Percentiles rank a stretch among this genome's conserved stretches.
These are phyloP conservation scores for Blastocladiella emersonii DNA, from an alignment of 371 early-diverging fungal species.

Conservation along the genomic window DNA sequence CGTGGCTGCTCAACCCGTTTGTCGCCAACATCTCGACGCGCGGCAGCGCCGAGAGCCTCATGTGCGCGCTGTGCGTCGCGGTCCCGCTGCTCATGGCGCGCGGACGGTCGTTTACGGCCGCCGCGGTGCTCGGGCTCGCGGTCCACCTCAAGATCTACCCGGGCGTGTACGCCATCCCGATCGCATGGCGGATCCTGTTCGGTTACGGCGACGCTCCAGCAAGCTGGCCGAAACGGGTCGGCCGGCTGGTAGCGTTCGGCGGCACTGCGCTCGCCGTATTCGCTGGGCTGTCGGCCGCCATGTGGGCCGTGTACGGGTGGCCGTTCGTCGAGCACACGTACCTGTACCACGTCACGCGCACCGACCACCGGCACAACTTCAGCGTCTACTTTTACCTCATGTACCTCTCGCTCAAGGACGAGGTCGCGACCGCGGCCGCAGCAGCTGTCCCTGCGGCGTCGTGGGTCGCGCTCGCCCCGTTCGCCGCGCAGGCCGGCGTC, in stretches of 20 bases:
- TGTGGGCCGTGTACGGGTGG: conserved; percentile 62
- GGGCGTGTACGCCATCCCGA: conserved; percentile 71
- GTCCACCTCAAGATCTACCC: conserved; percentile 97
- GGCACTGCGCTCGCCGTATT: conserved; percentile 53
- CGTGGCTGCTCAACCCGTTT: conserved; percentile 88
- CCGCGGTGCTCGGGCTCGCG: conserved; percentile 70
- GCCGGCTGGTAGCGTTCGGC: conserved; percentile 58
- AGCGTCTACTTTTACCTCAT: conserved; percentile 88
- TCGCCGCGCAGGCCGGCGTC: conserved; percentile 59
- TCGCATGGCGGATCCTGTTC: too few species aligned
- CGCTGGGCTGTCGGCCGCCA: conserved; percentile 42
- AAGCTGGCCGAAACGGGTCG: too few species aligned
- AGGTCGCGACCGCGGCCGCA: conserved; percentile 26
- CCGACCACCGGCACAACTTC: conserved; percentile 97
- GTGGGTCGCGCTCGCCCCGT: conserved; percentile 40
- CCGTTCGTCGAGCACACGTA: conserved; percentile 84
- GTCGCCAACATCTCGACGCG: conserved; percentile 90
- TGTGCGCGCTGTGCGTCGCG: conserved; percentile 60
- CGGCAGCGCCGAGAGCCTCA: conserved; percentile 81
- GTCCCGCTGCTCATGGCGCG: conserved; percentile 51
- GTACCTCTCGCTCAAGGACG: conserved; percentile 45
- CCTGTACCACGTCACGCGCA: conserved; percentile 83
- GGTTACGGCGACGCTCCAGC: too few species aligned
- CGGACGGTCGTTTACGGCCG: conserved; percentile 36
- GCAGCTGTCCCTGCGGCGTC: conserved; percentile 5